These are phyloP conservation scores for Eucalyptus brandiana DNA, from an alignment of 345 rosid species.

Conservation along the genomic window DNA sequence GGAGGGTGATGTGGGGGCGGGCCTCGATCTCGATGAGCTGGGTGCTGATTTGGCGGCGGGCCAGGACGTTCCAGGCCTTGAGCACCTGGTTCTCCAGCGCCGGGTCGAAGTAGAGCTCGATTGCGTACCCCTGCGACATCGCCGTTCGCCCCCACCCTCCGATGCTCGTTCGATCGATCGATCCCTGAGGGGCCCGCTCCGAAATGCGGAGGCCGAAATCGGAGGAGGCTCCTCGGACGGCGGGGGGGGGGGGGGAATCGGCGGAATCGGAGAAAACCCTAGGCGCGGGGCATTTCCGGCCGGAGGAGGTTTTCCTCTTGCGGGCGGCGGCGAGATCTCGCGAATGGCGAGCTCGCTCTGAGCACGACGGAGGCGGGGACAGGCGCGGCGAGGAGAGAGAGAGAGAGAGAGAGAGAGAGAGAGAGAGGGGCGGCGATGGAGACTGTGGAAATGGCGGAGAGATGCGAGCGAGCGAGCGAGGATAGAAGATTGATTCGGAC, in stretches of 20 bases:
- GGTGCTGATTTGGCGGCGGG: constrained; percentile 95
- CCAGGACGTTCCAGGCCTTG: constrained; percentile 97
- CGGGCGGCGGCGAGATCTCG: not conserved
- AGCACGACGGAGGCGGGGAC: not conserved
- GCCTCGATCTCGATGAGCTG: constrained; percentile 91
- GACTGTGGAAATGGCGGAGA: not conserved
- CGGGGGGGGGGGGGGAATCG: not conserved
- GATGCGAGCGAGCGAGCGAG: not conserved
- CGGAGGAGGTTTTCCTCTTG: not conserved
- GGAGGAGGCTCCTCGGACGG: not conserved
- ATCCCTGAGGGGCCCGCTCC: not conserved
- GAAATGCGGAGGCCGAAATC: not conserved
- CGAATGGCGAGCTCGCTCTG: not conserved
- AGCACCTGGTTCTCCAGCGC: constrained; percentile 94
- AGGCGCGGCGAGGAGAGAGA: not conserved
- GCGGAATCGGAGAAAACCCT: not conserved
- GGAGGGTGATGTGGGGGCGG: constrained; percentile 88
- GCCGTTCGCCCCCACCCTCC: not conserved
- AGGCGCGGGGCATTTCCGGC: not conserved
- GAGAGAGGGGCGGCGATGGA: not conserved
- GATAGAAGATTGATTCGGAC: not conserved
- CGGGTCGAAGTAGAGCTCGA: constrained; percentile 96
- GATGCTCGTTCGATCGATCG: not conserved
- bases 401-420: not conserved
- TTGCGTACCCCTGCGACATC: constrained; percentile 76